These are phyloP conservation scores for Phaffomyces opuntiae DNA, from an alignment of 805 yeast genomes.

Conservation along the genomic window DNA sequence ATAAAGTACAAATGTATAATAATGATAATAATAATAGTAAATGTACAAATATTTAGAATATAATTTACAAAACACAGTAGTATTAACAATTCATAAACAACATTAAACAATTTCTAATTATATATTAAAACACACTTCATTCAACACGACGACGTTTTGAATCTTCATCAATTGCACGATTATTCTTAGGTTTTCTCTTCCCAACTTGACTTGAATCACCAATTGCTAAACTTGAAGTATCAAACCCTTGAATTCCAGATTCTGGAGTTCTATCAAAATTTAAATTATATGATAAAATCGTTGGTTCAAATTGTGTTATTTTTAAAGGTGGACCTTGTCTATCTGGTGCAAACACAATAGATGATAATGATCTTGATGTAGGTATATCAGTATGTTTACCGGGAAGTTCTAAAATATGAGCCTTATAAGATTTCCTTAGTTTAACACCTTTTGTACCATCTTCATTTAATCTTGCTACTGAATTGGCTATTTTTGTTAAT, in stretches of 20 bases:
- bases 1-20: not conserved
- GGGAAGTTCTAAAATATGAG: conserved; percentile 81
- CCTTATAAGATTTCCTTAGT: conserved; percentile 89
- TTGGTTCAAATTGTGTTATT: conserved; percentile 43
- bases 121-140: not conserved
- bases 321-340: conserved; percentile 34
- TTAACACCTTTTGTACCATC: conserved; percentile 91
- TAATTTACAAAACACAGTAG: not conserved
- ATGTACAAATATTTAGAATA: not conserved
- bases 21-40: not conserved
- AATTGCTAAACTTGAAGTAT: conserved; percentile 58
- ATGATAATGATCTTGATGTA: conserved; percentile 33
- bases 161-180: conserved; percentile 18
- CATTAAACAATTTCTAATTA: not conserved
- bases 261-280: conserved; percentile 58
- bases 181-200: conserved; percentile 33
- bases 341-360: conserved; percentile 27
- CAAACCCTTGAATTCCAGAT: conserved; percentile 74
- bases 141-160: conserved; percentile 23
- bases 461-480: conserved; percentile 80
- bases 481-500: conserved; percentile 57
- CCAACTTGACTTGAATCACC: conserved; percentile 32
- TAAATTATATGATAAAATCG: conserved; percentile 42
- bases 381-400: conserved; percentile 65
- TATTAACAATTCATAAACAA: no score